Conservation (phyloP, 208 protist species). For the Acanthamoeba royreba region DNA sequence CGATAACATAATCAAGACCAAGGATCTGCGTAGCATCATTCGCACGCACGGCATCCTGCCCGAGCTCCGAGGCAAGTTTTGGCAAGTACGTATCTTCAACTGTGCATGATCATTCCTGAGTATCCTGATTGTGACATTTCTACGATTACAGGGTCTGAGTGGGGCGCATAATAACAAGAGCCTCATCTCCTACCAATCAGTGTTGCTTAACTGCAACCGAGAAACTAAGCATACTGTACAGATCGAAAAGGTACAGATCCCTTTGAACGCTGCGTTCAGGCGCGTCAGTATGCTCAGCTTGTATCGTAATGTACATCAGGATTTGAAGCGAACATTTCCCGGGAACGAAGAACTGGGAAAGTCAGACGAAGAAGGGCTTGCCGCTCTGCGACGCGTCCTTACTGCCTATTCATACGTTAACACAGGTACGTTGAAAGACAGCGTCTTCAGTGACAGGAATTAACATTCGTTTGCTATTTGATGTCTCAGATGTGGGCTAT, state of each 20-base stretch:
- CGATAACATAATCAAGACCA: not conserved
- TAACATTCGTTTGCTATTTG: not conserved
- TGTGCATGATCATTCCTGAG: no score
- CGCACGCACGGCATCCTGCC: constrained; percentile 20
- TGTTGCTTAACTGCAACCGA: not conserved
- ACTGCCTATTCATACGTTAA: constrained; percentile 62
- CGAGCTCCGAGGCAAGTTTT: constrained; percentile 36
- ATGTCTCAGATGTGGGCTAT: constrained; percentile 78
- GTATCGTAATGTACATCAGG: constrained; percentile 29
- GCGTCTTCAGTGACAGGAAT: no score
- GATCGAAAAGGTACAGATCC: constrained; percentile 12
- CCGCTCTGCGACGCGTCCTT: constrained; percentile 60
- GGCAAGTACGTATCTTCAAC: no score
- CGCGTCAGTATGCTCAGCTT: not conserved
- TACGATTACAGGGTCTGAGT: not conserved
- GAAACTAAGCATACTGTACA: constrained; percentile 48
- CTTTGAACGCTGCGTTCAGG: not conserved
- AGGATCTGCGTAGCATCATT: not conserved
- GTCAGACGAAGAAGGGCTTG: constrained; percentile 24
- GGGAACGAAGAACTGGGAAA: constrained; percentile 55
- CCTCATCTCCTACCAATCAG: constrained; percentile 33
- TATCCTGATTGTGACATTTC: not conserved
- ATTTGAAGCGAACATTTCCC: constrained; percentile 73
- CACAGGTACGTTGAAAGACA: constrained; percentile 26
- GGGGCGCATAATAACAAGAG: constrained; percentile 18